phyloP scores from a whole-genome alignment of 306 rosid genomes.

The Rosa multiflora region DNA sequence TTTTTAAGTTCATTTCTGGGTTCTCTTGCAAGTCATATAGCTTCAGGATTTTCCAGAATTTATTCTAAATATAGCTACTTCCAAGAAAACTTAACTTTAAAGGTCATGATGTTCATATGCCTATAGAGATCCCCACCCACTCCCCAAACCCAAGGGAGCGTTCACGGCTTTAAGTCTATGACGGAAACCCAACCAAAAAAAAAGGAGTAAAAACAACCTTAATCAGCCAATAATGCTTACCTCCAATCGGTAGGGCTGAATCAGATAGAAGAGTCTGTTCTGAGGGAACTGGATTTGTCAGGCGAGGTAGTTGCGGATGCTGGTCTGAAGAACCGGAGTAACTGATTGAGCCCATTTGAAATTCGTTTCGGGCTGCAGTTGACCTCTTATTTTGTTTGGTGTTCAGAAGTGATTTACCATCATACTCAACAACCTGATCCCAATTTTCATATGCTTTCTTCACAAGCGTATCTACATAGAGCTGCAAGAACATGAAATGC shows the following conservation, averaged over 20 bases:
- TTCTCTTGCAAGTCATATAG: neutral
- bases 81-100: neutral
- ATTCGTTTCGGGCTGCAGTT: conserved; percentile 49
- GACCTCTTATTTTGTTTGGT: conserved; percentile 45
- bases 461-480: conserved; percentile 84
- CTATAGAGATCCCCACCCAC: neutral
- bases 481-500: conserved; percentile 50
- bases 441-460: conserved; percentile 95
- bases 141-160: neutral
- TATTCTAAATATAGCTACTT: neutral
- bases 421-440: conserved; percentile 87
- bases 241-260: conserved; percentile 54
- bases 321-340: conserved; percentile 49
- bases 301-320: conserved; percentile 45
- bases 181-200: neutral
- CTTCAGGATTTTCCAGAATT: conserved; percentile 1
- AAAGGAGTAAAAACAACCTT: neutral
- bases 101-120: neutral
- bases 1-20: neutral
- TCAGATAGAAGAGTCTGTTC: conserved; percentile 53
- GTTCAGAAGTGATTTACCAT: conserved; percentile 78
- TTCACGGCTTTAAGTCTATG: neutral
- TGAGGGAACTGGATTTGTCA: conserved; percentile 47
- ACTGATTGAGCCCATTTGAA: conserved; percentile 43
- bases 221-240: conserved; percentile 41